Evolutionary conservation across 2,329 filamentous ascomycete species (phyloP).

Genomic region (Colletotrichum sp.): DNA sequence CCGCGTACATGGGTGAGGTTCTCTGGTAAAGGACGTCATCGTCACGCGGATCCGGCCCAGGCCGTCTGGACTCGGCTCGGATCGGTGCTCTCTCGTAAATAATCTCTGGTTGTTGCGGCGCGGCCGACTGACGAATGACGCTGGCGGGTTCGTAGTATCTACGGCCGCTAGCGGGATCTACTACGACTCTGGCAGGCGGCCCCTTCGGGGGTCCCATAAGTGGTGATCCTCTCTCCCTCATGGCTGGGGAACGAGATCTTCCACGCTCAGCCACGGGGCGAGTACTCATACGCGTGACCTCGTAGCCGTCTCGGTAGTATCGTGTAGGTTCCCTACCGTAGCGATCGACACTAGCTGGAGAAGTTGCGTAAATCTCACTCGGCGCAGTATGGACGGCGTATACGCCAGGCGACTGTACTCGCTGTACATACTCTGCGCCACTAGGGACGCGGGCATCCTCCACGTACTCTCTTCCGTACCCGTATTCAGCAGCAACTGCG

Average conservation of each 20-base stretch:
- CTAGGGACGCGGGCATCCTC: conserved; percentile 35
- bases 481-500: conserved; percentile 4
- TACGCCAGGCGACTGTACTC: conserved; percentile 40
- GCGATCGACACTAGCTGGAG: conserved; percentile 49
- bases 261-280: conserved; percentile 54
- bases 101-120: conserved; percentile 58
- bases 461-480: conserved; percentile 38
- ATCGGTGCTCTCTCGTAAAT: conserved; percentile 70
- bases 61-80: conserved; percentile 56
- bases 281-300: conserved; percentile 49
- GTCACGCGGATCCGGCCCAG: conserved; percentile 50
- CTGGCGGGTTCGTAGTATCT: conserved; percentile 69
- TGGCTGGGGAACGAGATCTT: conserved; percentile 53
- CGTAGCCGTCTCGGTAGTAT: conserved; percentile 49
- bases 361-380: conserved; percentile 40
- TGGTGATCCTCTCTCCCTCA: conserved; percentile 48
- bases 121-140: conserved; percentile 57
- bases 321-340: conserved; percentile 45
- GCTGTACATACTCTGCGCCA: conserved; percentile 38
- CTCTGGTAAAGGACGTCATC: conserved; percentile 58
- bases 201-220: conserved; percentile 58
- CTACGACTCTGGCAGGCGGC: conserved; percentile 70
- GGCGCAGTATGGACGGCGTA: conserved; percentile 42
- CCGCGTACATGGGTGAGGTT: conserved; percentile 53
- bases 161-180: conserved; percentile 79